phyloP scores from a whole-genome alignment of 2,329 filamentous ascomycete species.

The Neophaeococcomyces aloes region DNA sequence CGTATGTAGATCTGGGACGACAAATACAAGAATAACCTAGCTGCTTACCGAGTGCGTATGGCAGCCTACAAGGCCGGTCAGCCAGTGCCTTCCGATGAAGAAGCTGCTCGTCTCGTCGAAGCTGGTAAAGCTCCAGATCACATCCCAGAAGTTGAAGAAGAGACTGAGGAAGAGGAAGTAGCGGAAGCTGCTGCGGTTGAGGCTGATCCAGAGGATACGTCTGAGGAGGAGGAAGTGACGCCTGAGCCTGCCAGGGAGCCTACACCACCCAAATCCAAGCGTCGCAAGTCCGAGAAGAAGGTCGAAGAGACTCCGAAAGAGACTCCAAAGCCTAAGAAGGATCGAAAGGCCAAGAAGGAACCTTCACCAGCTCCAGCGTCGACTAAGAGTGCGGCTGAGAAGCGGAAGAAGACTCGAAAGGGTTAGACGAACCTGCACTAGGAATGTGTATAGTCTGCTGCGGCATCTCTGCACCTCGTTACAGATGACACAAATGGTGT shows the following conservation, averaged over 20 bases:
- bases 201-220: conserved; percentile 25
- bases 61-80: conserved; percentile 46
- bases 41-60: conserved; percentile 46
- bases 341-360: conserved; percentile 38
- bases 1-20: conserved; percentile 41
- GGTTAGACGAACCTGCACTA: background rate
- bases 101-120: conserved; percentile 36
- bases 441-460: too few relatives aligned
- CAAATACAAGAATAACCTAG: conserved; percentile 48
- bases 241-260: conserved; percentile 32
- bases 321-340: conserved; percentile 27
- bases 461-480: too few relatives aligned
- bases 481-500: too few relatives aligned
- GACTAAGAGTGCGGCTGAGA: conserved; percentile 17
- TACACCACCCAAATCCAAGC: conserved; percentile 34
- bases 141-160: conserved; percentile 20
- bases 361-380: conserved; percentile 16
- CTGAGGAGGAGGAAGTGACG: conserved; percentile 26
- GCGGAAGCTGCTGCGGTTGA: conserved; percentile 29
- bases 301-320: conserved; percentile 28
- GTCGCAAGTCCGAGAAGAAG: conserved; percentile 33
- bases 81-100: conserved; percentile 34
- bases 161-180: conserved; percentile 26
- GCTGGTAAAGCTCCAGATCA: conserved; percentile 23
- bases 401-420: conserved; percentile 20